Base-by-base conservation (phyloP, 805 yeast genomes). In the Saccharomyces eubayanus region DNA sequence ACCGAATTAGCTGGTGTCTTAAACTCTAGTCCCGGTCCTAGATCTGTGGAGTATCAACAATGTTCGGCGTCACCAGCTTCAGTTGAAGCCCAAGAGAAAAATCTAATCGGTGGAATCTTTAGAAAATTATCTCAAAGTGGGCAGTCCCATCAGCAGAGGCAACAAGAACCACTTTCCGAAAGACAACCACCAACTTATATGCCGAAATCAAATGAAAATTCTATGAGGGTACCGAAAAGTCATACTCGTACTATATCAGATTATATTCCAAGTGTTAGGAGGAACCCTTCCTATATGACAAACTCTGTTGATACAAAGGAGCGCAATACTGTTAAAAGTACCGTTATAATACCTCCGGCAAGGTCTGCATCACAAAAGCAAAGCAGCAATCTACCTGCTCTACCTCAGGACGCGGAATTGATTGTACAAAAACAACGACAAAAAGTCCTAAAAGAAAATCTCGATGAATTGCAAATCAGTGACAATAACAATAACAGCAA, bases 161-260 rank as follows among this genome's bases (percentile, higher is more conserved):
- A 24, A 10, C 49, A 16, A 24, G 41, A 46, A 21, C 48, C 57
- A 31, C 49, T 46, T 45, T 48, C 55, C 49, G 53, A 47, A 36
- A n/a, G 59, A 49, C 50, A 51, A 29, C 45, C 20, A 24, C 30
- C 58, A 55, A 29, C 51, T 20, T 36, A 48, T 30, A 49, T 54
- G 48, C 41, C 55, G 31, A 28, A 50, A 49, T 48, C 57, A 50
- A 41, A 51, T 30, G 56, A 58, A 30, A 47, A 57, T 28, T 59
- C 52, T 41, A 53, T 49, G 20, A 59, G 52, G 24, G 29, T 48
- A 45, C 56, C 57, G 30, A 67, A 66, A 55, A 58, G 67, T 2
- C 72, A 70, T 55, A 56, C 68, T 14, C 65, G 72, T 57, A 65
- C 81, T 8, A 81, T 79, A 0, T 70, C 73, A 3, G 73, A 70